Evolutionary conservation across 805 yeast species (phyloP), one percentile per base, ranked within the genome.

Genomic region (Gaillardinia entomophila): DNA sequence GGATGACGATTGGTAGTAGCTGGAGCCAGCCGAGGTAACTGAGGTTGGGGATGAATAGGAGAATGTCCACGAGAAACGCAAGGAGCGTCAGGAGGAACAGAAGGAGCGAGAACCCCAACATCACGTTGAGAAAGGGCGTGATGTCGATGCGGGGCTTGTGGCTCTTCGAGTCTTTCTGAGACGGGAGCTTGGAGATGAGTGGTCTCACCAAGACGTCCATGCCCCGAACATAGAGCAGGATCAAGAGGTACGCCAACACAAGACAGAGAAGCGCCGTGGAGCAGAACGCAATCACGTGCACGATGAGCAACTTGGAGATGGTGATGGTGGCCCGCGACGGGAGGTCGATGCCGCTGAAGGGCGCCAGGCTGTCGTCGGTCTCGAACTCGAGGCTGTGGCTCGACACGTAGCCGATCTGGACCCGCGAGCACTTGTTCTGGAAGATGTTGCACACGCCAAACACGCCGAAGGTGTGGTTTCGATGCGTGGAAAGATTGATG

Each of bases 11-110:
- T 1, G 90, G 74, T 0, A 76, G 77, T 16, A 89, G 60, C 37
- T 84, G 72, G 31, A 82, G 61, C 97, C 97, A 90, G 16, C 96
- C 96, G 28, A 81, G 73, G 79, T 87, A 88, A 33, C 76, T 71
- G 34, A 90, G 60, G 49, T 78, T 77, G 2, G 89, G 84, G 2
- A 80, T 71, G 47, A 90, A 90, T 31, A 90, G 55, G 26, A 89
- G 55, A 24, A 89, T 73, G 53, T 90, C 97, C 3, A 86, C 86
- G 37, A 89, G 60, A 42, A 90, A 84, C 5, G 89, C 79, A 32
- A 90, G 63, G 30, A 89, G 57, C 1, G 84, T 64, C 26, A 82
- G 64, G 35, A 89, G 50, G 45, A 88, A 86, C 0, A 87, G 67
- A 2, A 87, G 78, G 27, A 84, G 51, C 2, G 87, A 70, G 56